Conservation (phyloP, 2,329 filamentous ascomycete species). For the Aureobasidium sp. region DNA sequence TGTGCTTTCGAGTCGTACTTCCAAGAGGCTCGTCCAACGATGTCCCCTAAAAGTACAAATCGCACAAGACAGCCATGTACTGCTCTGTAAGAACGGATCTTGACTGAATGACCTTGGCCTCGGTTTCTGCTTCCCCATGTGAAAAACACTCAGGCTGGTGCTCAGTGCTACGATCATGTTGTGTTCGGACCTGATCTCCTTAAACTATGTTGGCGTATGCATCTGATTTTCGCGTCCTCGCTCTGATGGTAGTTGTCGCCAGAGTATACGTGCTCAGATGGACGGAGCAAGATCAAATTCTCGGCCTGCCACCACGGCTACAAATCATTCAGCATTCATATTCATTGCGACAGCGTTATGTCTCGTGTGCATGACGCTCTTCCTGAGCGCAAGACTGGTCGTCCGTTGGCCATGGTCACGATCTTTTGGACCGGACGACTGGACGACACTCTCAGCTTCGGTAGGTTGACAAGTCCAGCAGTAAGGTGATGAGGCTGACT, state of each 20-base stretch:
- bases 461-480: not conserved
- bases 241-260: not conserved
- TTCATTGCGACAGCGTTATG: not conserved
- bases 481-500: not conserved
- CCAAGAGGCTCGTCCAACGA: not conserved
- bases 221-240: not conserved
- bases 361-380: not conserved
- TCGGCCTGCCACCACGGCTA: not conserved
- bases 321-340: conserved; percentile 3
- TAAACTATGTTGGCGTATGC: not conserved
- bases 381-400: not conserved
- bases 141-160: not conserved
- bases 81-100: not conserved
- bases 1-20: not conserved
- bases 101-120: not conserved
- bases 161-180: not conserved
- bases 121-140: not conserved
- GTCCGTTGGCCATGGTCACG: not conserved
- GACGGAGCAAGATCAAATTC: not conserved
- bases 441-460: not conserved
- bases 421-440: not conserved
- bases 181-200: not conserved
- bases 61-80: conserved; percentile 4
- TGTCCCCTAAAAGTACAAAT: not conserved
- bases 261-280: not conserved